Evolutionary conservation across 805 yeast species (phyloP).

Genomic region (Scheffersomyces lignosus): DNA sequence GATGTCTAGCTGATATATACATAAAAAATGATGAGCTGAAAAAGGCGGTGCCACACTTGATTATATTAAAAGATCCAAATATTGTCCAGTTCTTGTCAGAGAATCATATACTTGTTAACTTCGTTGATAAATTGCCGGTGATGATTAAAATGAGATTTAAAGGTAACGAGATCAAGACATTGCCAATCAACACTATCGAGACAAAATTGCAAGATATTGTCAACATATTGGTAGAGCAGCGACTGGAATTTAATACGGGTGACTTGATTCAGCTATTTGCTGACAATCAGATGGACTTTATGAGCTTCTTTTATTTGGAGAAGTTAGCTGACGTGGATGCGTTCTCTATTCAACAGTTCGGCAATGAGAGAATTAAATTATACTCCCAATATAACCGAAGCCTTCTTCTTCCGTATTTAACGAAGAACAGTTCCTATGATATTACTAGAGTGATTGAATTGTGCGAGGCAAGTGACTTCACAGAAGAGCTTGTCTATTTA

Average conservation of each 20-base stretch:
- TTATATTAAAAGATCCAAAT: slow-evolving; percentile 52
- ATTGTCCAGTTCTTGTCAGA: slow-evolving; percentile 59
- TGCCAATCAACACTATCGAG: slow-evolving; percentile 43
- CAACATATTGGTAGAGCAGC: slow-evolving; percentile 55
- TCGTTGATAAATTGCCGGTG: slow-evolving; percentile 49
- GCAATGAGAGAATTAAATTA: slow-evolving; percentile 64
- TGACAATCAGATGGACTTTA: slow-evolving; percentile 40
- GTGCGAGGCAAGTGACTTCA: slow-evolving; percentile 54
- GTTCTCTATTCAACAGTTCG: slow-evolving; percentile 53
- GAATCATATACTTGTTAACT: slow-evolving; percentile 60
- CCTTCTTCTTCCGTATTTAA: slow-evolving; percentile 60
- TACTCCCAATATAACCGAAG: slow-evolving; percentile 61
- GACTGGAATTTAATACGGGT: slow-evolving; percentile 64
- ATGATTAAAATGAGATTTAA: slow-evolving; percentile 47
- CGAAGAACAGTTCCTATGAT: slow-evolving; percentile 59
- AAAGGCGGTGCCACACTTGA: slow-evolving; percentile 64
- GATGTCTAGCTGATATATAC: slow-evolving; percentile 53
- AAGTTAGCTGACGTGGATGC: slow-evolving; percentile 58
- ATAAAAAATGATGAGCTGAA: slow-evolving; percentile 56
- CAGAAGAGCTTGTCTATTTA: slow-evolving; percentile 76
- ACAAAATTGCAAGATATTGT: slow-evolving; percentile 46
- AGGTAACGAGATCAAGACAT: slow-evolving; percentile 32
- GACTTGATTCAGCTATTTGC: slow-evolving; percentile 50
- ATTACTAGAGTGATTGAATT: slow-evolving; percentile 67
- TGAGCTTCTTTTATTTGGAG: slow-evolving; percentile 68